Evolutionary conservation across 352 stramenopile species (phyloP).

Genomic region (Phytophthora fragariaefolia): DNA sequence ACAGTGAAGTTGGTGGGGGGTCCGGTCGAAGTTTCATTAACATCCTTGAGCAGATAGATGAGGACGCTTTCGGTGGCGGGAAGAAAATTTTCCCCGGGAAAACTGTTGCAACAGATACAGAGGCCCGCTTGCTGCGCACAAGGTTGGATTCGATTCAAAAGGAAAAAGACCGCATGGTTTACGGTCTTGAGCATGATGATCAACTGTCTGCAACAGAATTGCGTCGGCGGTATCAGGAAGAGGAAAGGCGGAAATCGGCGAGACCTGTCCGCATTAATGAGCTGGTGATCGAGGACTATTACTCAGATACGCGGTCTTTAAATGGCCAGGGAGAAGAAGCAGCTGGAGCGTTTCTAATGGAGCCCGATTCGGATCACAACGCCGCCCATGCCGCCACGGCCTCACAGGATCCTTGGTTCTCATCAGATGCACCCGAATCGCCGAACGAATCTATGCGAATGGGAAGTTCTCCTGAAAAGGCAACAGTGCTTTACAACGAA

Average conservation of each 20-base stretch:
- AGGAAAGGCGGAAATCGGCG: slow-evolving; percentile 47
- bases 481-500: slow-evolving; percentile 51
- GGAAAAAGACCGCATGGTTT: slow-evolving; percentile 73
- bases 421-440: slow-evolving; percentile 24
- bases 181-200: slow-evolving; percentile 48
- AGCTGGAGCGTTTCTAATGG: slow-evolving; percentile 69
- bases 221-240: slow-evolving; percentile 52
- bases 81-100: slow-evolving; percentile 71
- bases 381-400: neutral
- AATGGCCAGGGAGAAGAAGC: slow-evolving; percentile 24
- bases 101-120: slow-evolving; percentile 76
- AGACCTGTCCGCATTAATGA: slow-evolving; percentile 77
- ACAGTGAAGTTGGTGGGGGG: slow-evolving; percentile 17
- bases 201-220: slow-evolving; percentile 66
- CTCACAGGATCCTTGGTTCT: slow-evolving; percentile 73
- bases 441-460: slow-evolving; percentile 37
- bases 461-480: slow-evolving; percentile 53
- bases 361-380: slow-evolving; percentile 30
- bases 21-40: slow-evolving; percentile 40
- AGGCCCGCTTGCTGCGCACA: slow-evolving; percentile 80
- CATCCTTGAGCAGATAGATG: slow-evolving; percentile 79
- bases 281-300: slow-evolving; percentile 90
- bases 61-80: slow-evolving; percentile 76
- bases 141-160: slow-evolving; percentile 79
- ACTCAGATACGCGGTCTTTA: slow-evolving; percentile 45